phyloP scores from a whole-genome alignment of 768 basidiomycete species.

The Zangia roseola region DNA sequence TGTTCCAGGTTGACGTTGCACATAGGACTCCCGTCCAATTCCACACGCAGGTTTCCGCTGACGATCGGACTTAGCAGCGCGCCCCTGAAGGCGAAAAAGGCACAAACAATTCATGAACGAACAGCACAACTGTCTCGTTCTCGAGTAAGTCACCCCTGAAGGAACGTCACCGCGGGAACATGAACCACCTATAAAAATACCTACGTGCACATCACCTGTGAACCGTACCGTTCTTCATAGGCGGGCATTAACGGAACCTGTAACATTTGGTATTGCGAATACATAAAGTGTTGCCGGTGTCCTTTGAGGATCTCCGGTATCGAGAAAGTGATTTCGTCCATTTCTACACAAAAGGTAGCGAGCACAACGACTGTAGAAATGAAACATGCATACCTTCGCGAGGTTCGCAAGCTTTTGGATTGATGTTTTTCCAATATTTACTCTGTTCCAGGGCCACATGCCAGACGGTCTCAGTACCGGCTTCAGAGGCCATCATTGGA shows the following conservation, averaged over 20 bases:
- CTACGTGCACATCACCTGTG: constrained; percentile 89
- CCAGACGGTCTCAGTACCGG: constrained; percentile 87
- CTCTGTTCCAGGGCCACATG: constrained; percentile 85
- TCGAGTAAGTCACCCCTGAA: constrained; percentile 74
- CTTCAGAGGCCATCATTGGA: constrained; percentile 71
- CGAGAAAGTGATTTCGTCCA: constrained; percentile 60
- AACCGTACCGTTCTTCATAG: constrained; percentile 69
- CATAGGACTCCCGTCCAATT: constrained; percentile 69
- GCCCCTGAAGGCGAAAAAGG: neutral
- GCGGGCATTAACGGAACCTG: constrained; percentile 75
- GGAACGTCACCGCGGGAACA: neutral
- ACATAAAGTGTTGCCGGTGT: constrained; percentile 84
- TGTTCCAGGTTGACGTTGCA: constrained; percentile 77
- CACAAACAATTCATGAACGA: constrained; percentile 93
- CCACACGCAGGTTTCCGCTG: constrained; percentile 86
- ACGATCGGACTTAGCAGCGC: neutral
- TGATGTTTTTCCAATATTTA: constrained; percentile 87
- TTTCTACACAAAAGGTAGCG: constrained; percentile 38
- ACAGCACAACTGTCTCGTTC: constrained; percentile 75
- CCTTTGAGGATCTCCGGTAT: constrained; percentile 86
- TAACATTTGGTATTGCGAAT: constrained; percentile 72
- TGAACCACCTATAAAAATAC: constrained; percentile 27
- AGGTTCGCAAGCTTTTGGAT: constrained; percentile 80
- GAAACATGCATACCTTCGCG: constrained; percentile 56
- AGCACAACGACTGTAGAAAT: neutral